Conservation (phyloP, 495 filamentous ascomycete genomes). For the Aspergillus coremiiformis region DNA sequence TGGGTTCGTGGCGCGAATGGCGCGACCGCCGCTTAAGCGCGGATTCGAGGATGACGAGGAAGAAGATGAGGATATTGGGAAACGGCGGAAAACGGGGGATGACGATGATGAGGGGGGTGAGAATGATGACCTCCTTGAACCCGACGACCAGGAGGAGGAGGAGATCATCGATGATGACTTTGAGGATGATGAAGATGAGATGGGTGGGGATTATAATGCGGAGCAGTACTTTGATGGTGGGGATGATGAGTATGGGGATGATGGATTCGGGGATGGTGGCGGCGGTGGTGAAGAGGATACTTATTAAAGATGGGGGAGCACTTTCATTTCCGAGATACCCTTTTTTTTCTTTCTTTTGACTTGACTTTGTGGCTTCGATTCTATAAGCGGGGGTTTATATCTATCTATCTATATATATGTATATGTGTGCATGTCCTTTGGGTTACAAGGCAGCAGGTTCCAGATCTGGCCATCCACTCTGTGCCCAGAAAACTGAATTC, state of each 20-base stretch:
- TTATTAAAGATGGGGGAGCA: slow-evolving; percentile 24
- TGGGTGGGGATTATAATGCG: slow-evolving; percentile 56
- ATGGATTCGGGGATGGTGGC: slow-evolving; percentile 42
- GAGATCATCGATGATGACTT: slow-evolving; percentile 52
- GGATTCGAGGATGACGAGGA: slow-evolving; percentile 44
- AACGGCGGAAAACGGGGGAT: slow-evolving; percentile 22
- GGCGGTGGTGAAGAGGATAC: slow-evolving; percentile 45
- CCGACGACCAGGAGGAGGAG: slow-evolving; percentile 42
- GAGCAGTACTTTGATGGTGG: slow-evolving; percentile 61
- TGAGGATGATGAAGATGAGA: slow-evolving; percentile 49
- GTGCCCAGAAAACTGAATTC: no score
- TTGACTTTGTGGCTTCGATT: not conserved
- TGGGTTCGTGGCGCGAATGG: slow-evolving; percentile 19
- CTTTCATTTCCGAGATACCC: slow-evolving; percentile 30
- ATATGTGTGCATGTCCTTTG: not conserved
- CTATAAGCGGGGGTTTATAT: not conserved
- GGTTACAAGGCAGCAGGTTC: no score
- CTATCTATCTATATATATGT: not conserved
- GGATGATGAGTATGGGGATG: slow-evolving; percentile 50
- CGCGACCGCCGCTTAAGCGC: slow-evolving; percentile 26
- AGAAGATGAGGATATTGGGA: slow-evolving; percentile 23
- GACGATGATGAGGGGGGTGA: slow-evolving; percentile 31
- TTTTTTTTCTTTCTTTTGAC: slow-evolving; percentile 16
- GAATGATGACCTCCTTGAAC: slow-evolving; percentile 29
- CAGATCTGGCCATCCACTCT: no score